These are phyloP conservation scores for Fusarium nanum DNA, from an alignment of 2,329 filamentous ascomycete species.

Conservation along the genomic window DNA sequence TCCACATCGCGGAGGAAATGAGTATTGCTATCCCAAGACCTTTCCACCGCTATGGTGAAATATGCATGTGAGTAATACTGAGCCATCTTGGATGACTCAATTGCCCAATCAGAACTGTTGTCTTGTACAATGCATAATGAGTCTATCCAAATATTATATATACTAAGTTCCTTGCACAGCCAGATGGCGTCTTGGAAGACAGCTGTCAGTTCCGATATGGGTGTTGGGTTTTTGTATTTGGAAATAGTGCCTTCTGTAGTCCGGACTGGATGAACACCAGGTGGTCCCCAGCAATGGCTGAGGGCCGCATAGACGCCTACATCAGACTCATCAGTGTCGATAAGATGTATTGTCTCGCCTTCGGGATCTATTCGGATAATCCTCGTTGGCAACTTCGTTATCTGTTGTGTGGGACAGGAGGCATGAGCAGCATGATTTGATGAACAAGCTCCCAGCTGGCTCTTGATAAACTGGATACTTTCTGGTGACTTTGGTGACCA, in stretches of 20 bases:
- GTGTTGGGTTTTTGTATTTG: neutral
- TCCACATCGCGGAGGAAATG: neutral
- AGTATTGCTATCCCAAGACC: neutral
- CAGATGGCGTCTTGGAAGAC: neutral
- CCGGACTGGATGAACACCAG: neutral
- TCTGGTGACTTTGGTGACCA: neutral
- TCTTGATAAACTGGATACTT: neutral
- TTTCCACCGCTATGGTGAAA: neutral
- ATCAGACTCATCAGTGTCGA: neutral
- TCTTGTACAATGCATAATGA: neutral
- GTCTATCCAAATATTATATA: neutral
- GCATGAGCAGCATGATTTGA: too few relatives aligned
- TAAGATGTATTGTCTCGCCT: neutral
- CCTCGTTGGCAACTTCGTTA: neutral
- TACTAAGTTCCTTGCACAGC: neutral
- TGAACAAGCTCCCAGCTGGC: too few relatives aligned
- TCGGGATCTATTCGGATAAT: neutral
- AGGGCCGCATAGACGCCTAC: neutral
- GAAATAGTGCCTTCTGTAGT: neutral
- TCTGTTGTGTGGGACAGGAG: neutral
- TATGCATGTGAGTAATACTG: neutral
- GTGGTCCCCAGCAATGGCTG: neutral
- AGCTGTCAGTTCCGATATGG: neutral
- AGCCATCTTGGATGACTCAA: neutral
- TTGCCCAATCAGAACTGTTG: neutral